Evolutionary conservation across 1,139 yeast species (phyloP).

Genomic region (Waltiozyma solani): DNA sequence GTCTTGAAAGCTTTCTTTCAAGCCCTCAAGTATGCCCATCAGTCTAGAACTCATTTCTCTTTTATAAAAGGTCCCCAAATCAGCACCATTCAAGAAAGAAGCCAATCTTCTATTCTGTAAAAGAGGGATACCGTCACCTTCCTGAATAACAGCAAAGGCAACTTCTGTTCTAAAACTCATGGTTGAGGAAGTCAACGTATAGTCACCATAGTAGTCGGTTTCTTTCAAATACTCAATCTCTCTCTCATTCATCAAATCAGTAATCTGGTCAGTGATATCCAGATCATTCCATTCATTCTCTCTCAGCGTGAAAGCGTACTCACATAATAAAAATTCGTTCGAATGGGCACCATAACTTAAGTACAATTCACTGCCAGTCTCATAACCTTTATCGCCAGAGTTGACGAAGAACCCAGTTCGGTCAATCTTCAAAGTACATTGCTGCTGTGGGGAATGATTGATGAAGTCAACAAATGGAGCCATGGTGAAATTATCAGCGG

Average conservation of each 20-base stretch:
- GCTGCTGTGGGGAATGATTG: slow-evolving; percentile 57
- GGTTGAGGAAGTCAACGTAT: slow-evolving; percentile 43
- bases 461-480: slow-evolving; percentile 89
- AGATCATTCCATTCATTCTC: slow-evolving; percentile 60
- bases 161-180: slow-evolving; percentile 69
- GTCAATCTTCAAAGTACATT: slow-evolving; percentile 40
- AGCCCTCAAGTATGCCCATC: background rate
- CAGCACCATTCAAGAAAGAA: background rate
- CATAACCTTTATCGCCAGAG: slow-evolving; percentile 26
- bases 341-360: slow-evolving; percentile 85
- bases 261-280: slow-evolving; percentile 42
- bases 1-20: background rate
- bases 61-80: background rate
- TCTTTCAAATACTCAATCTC: slow-evolving; percentile 39
- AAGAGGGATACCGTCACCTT: slow-evolving; percentile 11
- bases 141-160: slow-evolving; percentile 58
- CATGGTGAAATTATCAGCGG: slow-evolving; percentile 67
- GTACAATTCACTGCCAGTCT: slow-evolving; percentile 46
- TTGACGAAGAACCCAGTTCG: slow-evolving; percentile 41
- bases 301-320: slow-evolving; percentile 68
- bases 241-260: slow-evolving; percentile 26
- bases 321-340: slow-evolving; percentile 70
- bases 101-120: background rate
- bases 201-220: slow-evolving; percentile 59
- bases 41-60: background rate